Conservation (phyloP, 805 yeast species). For the Nakazawaea populi region DNA sequence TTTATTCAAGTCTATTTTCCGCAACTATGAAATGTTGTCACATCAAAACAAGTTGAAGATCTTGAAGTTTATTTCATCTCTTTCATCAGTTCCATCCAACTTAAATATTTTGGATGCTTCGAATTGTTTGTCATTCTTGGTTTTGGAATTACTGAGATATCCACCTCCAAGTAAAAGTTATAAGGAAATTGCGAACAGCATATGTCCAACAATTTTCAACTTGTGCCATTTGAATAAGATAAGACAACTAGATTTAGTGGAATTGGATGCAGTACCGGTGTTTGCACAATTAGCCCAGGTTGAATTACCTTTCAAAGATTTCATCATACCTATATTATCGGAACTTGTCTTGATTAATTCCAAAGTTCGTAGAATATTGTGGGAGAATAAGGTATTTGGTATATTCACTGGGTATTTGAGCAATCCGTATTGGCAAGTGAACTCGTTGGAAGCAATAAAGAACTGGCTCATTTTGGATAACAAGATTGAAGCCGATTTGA, state of each 20-base stretch:
- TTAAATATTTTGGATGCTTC: slow-evolving; percentile 10
- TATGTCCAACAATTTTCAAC: slow-evolving; percentile 37
- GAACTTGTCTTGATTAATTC: slow-evolving; percentile 36
- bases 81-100: slow-evolving; percentile 10
- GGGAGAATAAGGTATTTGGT: slow-evolving; percentile 24
- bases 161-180: slow-evolving; percentile 14
- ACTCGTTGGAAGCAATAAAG: slow-evolving; percentile 36
- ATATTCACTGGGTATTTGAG: slow-evolving; percentile 26
- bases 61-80: slow-evolving; percentile 27
- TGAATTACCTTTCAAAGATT: slow-evolving; percentile 39
- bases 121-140: slow-evolving; percentile 33
- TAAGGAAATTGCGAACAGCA: slow-evolving; percentile 34
- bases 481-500: not conserved
- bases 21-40: slow-evolving; percentile 24
- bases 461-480: slow-evolving; percentile 9
- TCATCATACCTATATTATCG: slow-evolving; percentile 36
- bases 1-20: slow-evolving; percentile 32
- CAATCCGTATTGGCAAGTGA: slow-evolving; percentile 43
- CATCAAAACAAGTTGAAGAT: slow-evolving; percentile 27
- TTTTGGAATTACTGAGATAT: slow-evolving; percentile 12
- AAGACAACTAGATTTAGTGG: slow-evolving; percentile 31
- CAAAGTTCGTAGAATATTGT: slow-evolving; percentile 23
- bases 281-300: slow-evolving; percentile 29
- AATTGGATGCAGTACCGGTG: slow-evolving; percentile 33
- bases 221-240: slow-evolving; percentile 37